These are phyloP conservation scores for Nitzschia sp. DNA, from an alignment of 108 stramenopile genomes.

Conservation along the genomic window DNA sequence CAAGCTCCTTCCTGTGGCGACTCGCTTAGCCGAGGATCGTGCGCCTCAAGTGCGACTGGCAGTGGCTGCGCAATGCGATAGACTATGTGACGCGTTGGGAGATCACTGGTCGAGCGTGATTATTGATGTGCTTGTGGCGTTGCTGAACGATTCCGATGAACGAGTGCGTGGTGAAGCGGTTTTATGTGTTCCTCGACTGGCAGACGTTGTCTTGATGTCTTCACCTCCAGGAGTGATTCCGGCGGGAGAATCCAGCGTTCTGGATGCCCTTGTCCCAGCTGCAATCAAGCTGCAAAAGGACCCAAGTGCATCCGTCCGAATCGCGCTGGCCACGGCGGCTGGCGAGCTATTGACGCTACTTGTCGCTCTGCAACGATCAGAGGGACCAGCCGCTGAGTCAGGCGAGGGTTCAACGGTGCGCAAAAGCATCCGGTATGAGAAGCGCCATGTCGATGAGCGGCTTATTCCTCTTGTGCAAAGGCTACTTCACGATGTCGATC, in stretches of 20 bases:
- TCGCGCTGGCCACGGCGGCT: slow-evolving; percentile 80
- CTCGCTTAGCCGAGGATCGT: slow-evolving; percentile 84
- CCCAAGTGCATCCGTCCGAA: slow-evolving; percentile 61
- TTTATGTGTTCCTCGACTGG: slow-evolving; percentile 82
- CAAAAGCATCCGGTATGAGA: slow-evolving; percentile 50
- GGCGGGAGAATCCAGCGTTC: slow-evolving; percentile 59
- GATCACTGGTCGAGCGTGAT: slow-evolving; percentile 91
- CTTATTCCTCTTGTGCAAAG: slow-evolving; percentile 85
- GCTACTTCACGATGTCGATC: slow-evolving; percentile 81
- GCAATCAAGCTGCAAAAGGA: slow-evolving; percentile 83
- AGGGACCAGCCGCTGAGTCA: slow-evolving; percentile 34
- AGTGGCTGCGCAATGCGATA: slow-evolving; percentile 88
- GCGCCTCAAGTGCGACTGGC: slow-evolving; percentile 79
- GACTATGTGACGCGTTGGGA: slow-evolving; percentile 80
- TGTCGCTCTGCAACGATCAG: slow-evolving; percentile 61
- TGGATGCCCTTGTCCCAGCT: slow-evolving; percentile 80
- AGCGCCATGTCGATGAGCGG: slow-evolving; percentile 81
- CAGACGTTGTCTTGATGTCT: slow-evolving; percentile 62
- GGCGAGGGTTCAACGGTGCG: slow-evolving; percentile 10
- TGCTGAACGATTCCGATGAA: slow-evolving; percentile 81
- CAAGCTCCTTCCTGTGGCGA: slow-evolving; percentile 88
- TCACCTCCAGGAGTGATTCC: slow-evolving; percentile 45
- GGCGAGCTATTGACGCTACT: slow-evolving; percentile 84
- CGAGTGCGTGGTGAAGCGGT: slow-evolving; percentile 84
- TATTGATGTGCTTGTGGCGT: slow-evolving; percentile 83